Evolutionary conservation across 2,329 filamentous ascomycete species (phyloP).

Genomic region (Trichoderma sp.): DNA sequence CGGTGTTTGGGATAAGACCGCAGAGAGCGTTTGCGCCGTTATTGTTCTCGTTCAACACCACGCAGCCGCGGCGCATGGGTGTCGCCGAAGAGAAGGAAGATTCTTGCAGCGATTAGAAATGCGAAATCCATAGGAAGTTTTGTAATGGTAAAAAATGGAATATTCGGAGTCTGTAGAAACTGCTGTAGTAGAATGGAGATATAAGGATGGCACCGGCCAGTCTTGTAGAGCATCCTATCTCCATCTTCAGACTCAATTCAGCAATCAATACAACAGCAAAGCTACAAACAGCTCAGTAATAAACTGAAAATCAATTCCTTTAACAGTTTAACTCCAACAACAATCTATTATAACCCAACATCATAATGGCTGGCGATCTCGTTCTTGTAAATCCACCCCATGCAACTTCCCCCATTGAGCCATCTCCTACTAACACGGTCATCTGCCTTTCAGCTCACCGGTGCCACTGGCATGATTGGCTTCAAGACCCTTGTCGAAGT

Average conservation of each 20-base stretch:
- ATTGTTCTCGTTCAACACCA: not conserved
- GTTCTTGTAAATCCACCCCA: conserved; percentile 11
- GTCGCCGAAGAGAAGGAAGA: not conserved
- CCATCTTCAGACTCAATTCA: not conserved
- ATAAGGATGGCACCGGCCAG: not conserved
- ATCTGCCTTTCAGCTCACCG: conserved; percentile 28
- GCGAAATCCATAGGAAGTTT: not conserved
- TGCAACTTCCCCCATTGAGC: not conserved
- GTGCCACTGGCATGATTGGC: conserved; percentile 35
- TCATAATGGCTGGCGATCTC: conserved; percentile 18
- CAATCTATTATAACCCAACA: not conserved
- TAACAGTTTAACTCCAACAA: not conserved
- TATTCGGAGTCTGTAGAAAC: not conserved
- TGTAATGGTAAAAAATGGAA: not conserved
- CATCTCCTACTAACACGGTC: not conserved
- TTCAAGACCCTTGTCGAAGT: conserved; percentile 31
- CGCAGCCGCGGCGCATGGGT: not conserved
- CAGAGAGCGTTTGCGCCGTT: not conserved
- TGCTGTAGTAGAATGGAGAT: not conserved
- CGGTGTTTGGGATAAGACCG: not conserved
- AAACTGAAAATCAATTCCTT: not conserved
- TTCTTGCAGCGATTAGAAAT: not conserved
- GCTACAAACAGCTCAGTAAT: not conserved
- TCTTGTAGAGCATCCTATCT: not conserved
- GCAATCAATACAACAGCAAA: not conserved